These are phyloP conservation scores for Aurantiochytrium sp. DNA, from an alignment of 108 stramenopile species.

Conservation along the genomic window DNA sequence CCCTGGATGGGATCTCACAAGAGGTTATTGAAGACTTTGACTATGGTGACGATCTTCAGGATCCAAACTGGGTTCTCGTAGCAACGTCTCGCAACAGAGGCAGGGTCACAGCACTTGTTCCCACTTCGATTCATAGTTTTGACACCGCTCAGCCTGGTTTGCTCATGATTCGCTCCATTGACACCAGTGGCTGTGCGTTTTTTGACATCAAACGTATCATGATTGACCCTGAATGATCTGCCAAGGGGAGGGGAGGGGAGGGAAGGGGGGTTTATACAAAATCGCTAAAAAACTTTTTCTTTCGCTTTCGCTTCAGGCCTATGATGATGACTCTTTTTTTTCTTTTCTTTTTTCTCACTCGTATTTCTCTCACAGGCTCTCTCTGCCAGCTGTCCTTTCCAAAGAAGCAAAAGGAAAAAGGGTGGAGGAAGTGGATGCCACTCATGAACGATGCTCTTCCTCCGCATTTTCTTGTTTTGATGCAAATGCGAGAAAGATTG, in stretches of 20 bases:
- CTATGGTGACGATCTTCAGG: neutral
- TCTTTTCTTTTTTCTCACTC: too few relatives aligned
- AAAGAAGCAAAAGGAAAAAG: too few relatives aligned
- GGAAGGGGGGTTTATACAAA: too few relatives aligned
- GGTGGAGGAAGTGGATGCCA: too few relatives aligned
- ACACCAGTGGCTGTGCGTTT: neutral
- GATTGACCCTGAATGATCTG: neutral
- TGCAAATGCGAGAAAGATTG: slow-evolving; percentile 31
- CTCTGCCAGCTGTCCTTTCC: too few relatives aligned
- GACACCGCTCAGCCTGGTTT: neutral
- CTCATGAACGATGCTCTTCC: neutral
- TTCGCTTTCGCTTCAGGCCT: too few relatives aligned
- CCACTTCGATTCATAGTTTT: neutral
- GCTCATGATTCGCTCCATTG: neutral
- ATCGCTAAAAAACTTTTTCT: too few relatives aligned
- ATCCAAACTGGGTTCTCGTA: neutral
- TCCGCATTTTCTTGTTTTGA: neutral
- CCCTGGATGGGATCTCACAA: neutral
- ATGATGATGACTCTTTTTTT: too few relatives aligned
- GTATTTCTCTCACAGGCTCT: too few relatives aligned
- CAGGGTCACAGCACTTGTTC: neutral
- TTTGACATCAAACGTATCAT: neutral
- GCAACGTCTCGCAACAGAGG: neutral
- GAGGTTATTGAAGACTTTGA: neutral
- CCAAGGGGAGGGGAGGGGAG: too few relatives aligned